Percentiles rank a stretch among this genome's conserved stretches.
Evolutionary conservation across 148 eudicot genomes (phyloP).

Genomic region (Persicaria maculosa): DNA sequence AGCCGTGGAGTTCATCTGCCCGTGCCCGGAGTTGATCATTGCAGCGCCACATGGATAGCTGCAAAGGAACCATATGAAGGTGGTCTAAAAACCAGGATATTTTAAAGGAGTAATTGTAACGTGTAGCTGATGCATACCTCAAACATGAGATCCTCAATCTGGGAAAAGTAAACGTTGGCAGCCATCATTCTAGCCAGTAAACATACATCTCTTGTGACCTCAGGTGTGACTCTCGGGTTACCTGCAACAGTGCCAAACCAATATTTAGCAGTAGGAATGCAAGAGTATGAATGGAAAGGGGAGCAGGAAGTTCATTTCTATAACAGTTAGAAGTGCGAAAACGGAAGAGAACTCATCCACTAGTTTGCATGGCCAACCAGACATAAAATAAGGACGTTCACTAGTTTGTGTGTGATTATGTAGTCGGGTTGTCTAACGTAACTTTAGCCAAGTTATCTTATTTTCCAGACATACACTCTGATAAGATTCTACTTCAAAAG

Average conservation of each 20-base stretch:
- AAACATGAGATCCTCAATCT: conserved; percentile 21
- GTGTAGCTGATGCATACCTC: conserved; percentile 12
- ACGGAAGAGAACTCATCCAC: not conserved
- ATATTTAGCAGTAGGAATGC: conserved; percentile 6
- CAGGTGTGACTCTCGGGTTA: conserved; percentile 20
- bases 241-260: conserved; percentile 7
- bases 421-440: conserved; percentile 1
- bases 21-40: conserved; percentile 16
- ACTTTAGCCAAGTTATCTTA: not conserved
- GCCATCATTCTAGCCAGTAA: conserved; percentile 23
- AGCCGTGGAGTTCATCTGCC: conserved; percentile 17
- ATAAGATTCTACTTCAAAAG: not conserved
- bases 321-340: not conserved
- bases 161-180: conserved; percentile 18
- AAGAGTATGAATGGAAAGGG: not conserved
- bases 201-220: conserved; percentile 21
- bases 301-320: not conserved
- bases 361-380: not conserved
- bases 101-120: not conserved
- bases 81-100: not conserved
- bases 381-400: not conserved
- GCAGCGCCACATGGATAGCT: conserved; percentile 23
- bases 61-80: not conserved
- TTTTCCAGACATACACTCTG: not conserved
- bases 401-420: not conserved